Percentiles rank a stretch among this genome's conserved stretches.
These are phyloP conservation scores for Eutypa lata DNA, from an alignment of 2,329 filamentous ascomycete genomes.

Conservation along the genomic window DNA sequence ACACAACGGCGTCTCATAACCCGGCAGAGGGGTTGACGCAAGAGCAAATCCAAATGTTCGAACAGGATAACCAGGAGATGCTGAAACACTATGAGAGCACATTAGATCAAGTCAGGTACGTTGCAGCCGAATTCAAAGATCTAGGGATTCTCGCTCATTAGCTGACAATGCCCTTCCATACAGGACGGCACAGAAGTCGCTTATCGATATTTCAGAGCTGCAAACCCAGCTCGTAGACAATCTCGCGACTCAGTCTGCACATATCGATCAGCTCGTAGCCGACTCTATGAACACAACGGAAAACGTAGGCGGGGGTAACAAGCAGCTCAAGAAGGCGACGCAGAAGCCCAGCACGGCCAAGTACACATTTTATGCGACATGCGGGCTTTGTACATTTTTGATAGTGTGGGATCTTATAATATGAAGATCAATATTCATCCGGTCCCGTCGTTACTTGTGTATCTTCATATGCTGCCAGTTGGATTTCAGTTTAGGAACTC, in stretches of 20 bases:
- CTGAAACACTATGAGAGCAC: slow-evolving; percentile 90
- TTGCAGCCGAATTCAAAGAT: background rate
- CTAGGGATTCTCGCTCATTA: background rate
- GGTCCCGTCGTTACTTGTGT: background rate
- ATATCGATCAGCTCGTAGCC: slow-evolving; percentile 83
- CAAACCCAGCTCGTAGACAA: slow-evolving; percentile 87
- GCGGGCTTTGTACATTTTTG: slow-evolving; percentile 70
- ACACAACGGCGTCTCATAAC: slow-evolving; percentile 18
- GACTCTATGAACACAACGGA: slow-evolving; percentile 80
- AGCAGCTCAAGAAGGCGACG: slow-evolving; percentile 81
- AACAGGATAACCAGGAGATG: slow-evolving; percentile 89
- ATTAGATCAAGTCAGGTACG: slow-evolving; percentile 89
- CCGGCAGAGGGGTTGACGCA: slow-evolving; percentile 59
- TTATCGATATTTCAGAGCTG: slow-evolving; percentile 88
- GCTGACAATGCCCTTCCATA: slow-evolving; percentile 2
- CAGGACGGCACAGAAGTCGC: slow-evolving; percentile 83
- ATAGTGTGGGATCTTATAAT: slow-evolving; percentile 75
- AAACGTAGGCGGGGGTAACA: slow-evolving; percentile 87
- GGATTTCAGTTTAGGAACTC: too few relatives aligned
- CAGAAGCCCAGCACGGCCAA: slow-evolving; percentile 69
- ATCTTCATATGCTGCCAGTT: too few relatives aligned
- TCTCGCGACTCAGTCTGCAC: slow-evolving; percentile 78
- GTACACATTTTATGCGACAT: slow-evolving; percentile 77
- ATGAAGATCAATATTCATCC: slow-evolving; percentile 22
- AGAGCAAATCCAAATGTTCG: slow-evolving; percentile 91